Conservation (phyloP, 2,329 filamentous ascomycete species). For the Xylariaceae sp. region DNA sequence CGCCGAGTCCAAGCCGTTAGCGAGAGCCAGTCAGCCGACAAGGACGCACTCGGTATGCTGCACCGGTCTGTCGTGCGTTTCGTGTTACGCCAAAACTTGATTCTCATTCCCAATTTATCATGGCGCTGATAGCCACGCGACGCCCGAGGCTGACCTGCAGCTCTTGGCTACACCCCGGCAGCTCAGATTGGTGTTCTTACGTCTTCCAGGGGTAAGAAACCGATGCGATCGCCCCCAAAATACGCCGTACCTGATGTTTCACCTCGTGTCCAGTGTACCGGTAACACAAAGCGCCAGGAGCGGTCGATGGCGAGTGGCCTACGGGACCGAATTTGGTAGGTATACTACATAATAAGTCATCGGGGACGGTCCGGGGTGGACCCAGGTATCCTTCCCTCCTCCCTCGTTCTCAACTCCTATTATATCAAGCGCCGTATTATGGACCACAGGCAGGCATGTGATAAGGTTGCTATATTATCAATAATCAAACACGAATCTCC, state of each 20-base stretch:
- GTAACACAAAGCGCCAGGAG: neutral
- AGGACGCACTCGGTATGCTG: too few species aligned
- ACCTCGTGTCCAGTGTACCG: neutral
- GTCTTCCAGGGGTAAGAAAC: too few species aligned
- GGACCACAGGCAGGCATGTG: conserved; percentile 2
- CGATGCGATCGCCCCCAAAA: too few species aligned
- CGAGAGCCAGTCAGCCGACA: neutral
- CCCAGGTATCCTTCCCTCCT: neutral
- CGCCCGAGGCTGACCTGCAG: neutral
- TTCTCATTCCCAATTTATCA: neutral
- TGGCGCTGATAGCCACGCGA: neutral
- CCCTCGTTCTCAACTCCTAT: neutral
- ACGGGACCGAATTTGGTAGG: neutral
- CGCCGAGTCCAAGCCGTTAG: neutral
- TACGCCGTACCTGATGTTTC: neutral
- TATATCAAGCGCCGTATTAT: conserved; percentile 4
- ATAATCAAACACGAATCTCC: conserved; percentile 1
- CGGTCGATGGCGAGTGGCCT: neutral
- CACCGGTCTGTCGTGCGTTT: neutral
- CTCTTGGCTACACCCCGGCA: too few species aligned
- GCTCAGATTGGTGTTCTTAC: too few species aligned
- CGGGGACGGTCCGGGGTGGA: neutral
- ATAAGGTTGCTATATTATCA: conserved; percentile 12
- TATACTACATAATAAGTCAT: neutral
- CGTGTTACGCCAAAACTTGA: neutral